These are phyloP conservation scores for Colletotrichum viniferum DNA, from an alignment of 2,329 filamentous ascomycete species.

Conservation along the genomic window DNA sequence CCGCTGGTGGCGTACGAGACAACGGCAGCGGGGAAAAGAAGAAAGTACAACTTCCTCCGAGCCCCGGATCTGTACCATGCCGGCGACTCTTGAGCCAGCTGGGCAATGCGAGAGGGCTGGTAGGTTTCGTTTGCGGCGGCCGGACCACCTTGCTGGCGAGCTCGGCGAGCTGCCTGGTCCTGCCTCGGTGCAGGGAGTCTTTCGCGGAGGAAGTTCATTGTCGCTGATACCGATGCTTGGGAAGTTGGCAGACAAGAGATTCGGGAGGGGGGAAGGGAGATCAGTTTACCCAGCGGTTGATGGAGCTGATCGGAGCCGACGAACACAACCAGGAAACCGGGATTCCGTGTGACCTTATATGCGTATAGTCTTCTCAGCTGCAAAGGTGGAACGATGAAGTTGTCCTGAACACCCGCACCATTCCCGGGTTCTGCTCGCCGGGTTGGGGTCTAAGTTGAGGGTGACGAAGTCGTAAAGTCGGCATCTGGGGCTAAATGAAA, in stretches of 20 bases:
- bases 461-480: not conserved
- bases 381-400: not conserved
- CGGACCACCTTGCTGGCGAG: slow-evolving; percentile 21
- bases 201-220: slow-evolving; percentile 27
- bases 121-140: slow-evolving; percentile 12
- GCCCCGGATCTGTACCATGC: slow-evolving; percentile 35
- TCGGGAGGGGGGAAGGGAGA: not conserved
- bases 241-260: not conserved
- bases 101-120: slow-evolving; percentile 31
- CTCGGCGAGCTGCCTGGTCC: slow-evolving; percentile 24
- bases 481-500: not conserved
- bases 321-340: not conserved
- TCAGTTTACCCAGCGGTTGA: not conserved
- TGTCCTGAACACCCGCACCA: not conserved
- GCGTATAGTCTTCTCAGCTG: not conserved
- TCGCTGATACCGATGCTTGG: not conserved
- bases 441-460: not conserved
- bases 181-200: slow-evolving; percentile 30
- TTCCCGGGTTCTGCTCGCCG: not conserved
- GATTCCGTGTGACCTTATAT: not conserved
- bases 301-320: not conserved
- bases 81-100: slow-evolving; percentile 28
- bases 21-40: slow-evolving; percentile 37
- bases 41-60: slow-evolving; percentile 32
- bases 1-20: slow-evolving; percentile 47